A percentile compares a stretch with the other conserved stretches of the same genome.
Evolutionary conservation across 2,329 filamentous ascomycete genomes (phyloP).

Genomic region (Chaetomiaceae sp.): DNA sequence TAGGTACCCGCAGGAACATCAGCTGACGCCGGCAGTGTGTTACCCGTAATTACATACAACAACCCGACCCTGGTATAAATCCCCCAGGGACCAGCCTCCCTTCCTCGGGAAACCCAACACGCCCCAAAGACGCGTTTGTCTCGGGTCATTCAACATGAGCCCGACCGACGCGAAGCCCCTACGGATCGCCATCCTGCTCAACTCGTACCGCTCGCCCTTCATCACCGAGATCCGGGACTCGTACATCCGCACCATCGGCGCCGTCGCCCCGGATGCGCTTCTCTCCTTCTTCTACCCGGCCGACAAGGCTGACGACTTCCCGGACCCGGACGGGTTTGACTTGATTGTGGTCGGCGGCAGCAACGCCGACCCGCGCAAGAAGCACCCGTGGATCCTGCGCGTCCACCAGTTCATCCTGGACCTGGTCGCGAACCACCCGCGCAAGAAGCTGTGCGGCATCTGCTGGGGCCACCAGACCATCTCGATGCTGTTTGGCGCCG

Average conservation of each 20-base stretch:
- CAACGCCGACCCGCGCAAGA: constrained; percentile 39
- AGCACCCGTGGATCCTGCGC: constrained; percentile 38
- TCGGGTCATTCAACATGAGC: constrained; percentile 20
- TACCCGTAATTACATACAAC: too few relatives aligned
- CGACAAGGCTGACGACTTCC: constrained; percentile 31
- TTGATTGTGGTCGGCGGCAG: constrained; percentile 41
- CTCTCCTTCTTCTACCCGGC: constrained; percentile 37
- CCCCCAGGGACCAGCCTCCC: too few relatives aligned
- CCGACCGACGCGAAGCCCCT: constrained; percentile 16
- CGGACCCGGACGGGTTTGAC: constrained; percentile 37
- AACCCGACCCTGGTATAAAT: neutral
- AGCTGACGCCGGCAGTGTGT: too few relatives aligned
- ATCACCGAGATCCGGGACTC: constrained; percentile 35
- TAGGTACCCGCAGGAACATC: too few relatives aligned
- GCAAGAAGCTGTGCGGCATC: constrained; percentile 35
- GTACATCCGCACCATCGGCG: constrained; percentile 33
- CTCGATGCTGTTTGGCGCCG: constrained; percentile 34
- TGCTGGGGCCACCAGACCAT: constrained; percentile 45
- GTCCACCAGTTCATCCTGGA: constrained; percentile 38
- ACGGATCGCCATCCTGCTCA: constrained; percentile 36
- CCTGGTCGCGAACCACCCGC: constrained; percentile 28
- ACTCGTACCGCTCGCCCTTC: constrained; percentile 36
- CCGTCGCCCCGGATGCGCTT: constrained; percentile 28
- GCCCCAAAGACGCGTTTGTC: neutral
- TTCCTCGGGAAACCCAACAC: neutral